These are phyloP conservation scores for Aegilops tauschii DNA, from an alignment of 176 grass and related monocot species.

Conservation along the genomic window DNA sequence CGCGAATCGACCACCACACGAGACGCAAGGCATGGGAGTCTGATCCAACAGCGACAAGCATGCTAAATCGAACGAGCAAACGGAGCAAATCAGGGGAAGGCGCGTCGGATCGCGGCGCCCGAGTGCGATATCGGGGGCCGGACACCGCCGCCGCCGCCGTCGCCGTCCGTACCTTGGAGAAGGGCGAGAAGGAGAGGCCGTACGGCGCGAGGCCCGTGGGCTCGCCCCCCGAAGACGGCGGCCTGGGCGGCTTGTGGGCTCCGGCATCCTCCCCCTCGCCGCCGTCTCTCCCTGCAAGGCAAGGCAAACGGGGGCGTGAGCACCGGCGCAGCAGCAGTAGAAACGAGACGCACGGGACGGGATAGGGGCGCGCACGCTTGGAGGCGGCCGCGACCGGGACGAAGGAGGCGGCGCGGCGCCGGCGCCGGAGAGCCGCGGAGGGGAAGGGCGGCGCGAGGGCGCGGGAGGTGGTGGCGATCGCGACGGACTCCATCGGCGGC, in stretches of 20 bases:
- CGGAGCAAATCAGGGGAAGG: neutral
- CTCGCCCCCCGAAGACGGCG: neutral
- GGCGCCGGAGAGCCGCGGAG: conserved; percentile 9
- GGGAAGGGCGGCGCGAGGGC: conserved; percentile 27
- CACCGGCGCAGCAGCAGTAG: neutral
- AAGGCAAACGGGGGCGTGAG: neutral
- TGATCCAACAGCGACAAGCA: neutral
- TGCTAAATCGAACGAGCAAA: neutral
- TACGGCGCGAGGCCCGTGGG: conserved; percentile 48
- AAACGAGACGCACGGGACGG: neutral
- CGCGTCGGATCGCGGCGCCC: neutral
- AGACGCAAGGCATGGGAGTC: neutral
- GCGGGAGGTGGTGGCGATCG: conserved; percentile 40
- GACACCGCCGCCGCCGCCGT: neutral
- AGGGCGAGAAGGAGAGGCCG: conserved; percentile 48
- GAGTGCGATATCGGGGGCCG: neutral
- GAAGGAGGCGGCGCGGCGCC: conserved; percentile 37
- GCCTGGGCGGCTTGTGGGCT: neutral
- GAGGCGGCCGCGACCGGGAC: conserved; percentile 54
- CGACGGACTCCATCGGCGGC: conserved; percentile 74
- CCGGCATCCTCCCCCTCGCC: conserved; percentile 29
- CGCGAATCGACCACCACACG: neutral
- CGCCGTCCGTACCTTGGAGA: conserved; percentile 63
- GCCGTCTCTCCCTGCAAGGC: conserved; percentile 32
- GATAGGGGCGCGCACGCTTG: conserved; percentile 47